Evolutionary conservation across 768 basidiomycete species (phyloP), one percentile per base, ranked within the genome.

Genomic region (Tylopilus felleus): DNA sequence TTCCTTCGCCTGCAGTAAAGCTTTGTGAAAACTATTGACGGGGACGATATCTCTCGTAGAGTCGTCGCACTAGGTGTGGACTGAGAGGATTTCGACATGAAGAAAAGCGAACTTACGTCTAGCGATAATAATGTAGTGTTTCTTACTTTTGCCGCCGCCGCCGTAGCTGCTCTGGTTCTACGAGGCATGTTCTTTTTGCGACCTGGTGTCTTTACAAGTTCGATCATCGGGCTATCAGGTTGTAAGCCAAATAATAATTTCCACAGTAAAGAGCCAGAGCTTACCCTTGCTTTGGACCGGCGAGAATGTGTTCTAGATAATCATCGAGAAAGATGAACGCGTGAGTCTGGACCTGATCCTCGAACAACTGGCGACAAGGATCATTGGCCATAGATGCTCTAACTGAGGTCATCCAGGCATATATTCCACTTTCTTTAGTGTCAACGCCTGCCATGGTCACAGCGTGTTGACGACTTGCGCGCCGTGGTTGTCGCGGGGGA

Each of bases 181-280:
- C 76, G 80, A 4, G 74, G 72, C 14, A 77, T 68, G 45, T 74
- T 76, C 71, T 80, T 88, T 69, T 81, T 89, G 41, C 89, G 80
- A 28, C 87, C 84, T 14, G 90, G 90, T 1, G 91, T 93, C 72
- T 93, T 93, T 3, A 93, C 82, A 17, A 93, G 77, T 49, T 92
- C 88, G 39, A 90, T 84, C 16, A 92, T 78, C 8, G 83, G 80
- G 44, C 90, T 91, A 57, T 16, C 38, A 0, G 14, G 13, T 40
- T 19, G 50, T 22, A 51, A 60, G 21, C 55, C 47, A 16, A 47
- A 47, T 25, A 22, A 31, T 10, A 27, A 25, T 19, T 31, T 8
- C 28, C 2, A 27, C n/a, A 47, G 43, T 25, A 25, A 28, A 21
- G 16, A 58, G 25, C 35, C 22, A 21, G 44, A 5, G 52, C 80